These are phyloP conservation scores for Seminavis robusta DNA, from an alignment of 108 stramenopile species.

Conservation along the genomic window DNA sequence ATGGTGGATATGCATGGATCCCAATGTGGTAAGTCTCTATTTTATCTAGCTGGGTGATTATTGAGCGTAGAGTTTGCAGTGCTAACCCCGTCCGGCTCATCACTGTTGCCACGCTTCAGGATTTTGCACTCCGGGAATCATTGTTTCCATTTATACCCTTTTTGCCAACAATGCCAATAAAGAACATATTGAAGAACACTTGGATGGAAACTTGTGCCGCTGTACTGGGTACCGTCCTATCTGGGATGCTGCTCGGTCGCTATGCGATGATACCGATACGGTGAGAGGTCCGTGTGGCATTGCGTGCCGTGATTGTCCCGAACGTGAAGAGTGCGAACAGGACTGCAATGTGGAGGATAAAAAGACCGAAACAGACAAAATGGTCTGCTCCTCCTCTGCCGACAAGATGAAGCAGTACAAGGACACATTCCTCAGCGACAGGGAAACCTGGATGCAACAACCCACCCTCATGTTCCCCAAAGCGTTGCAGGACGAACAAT, in stretches of 20 bases:
- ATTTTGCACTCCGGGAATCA: slow-evolving; percentile 96
- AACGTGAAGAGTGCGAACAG: slow-evolving; percentile 60
- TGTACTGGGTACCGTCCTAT: slow-evolving; percentile 97
- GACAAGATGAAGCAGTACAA: slow-evolving; percentile 53
- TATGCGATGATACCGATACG: slow-evolving; percentile 56
- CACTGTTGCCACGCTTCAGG: slow-evolving; percentile 13
- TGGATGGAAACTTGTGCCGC: slow-evolving; percentile 96
- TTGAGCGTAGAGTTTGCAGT: not conserved
- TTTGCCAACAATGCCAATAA: slow-evolving; percentile 50
- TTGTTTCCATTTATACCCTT: slow-evolving; percentile 87
- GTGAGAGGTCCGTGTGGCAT: slow-evolving; percentile 71
- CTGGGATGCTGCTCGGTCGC: slow-evolving; percentile 87
- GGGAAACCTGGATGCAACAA: slow-evolving; percentile 53
- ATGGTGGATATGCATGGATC: slow-evolving; percentile 93
- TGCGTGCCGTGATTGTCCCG: slow-evolving; percentile 74
- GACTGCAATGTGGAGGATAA: slow-evolving; percentile 67
- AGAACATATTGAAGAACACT: slow-evolving; percentile 78
- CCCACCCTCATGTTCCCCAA: slow-evolving; percentile 73
- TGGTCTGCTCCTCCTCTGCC: slow-evolving; percentile 42
- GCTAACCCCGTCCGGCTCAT: not conserved
- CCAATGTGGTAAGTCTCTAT: slow-evolving; percentile 67
- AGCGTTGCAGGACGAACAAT: slow-evolving; percentile 31
- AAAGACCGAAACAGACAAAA: slow-evolving; percentile 7
- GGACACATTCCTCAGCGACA: slow-evolving; percentile 19
- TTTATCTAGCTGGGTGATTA: not conserved